These are phyloP conservation scores for Lunasporangiospora selenospora DNA, from an alignment of 192 early-diverging fungal species.

Conservation along the genomic window DNA sequence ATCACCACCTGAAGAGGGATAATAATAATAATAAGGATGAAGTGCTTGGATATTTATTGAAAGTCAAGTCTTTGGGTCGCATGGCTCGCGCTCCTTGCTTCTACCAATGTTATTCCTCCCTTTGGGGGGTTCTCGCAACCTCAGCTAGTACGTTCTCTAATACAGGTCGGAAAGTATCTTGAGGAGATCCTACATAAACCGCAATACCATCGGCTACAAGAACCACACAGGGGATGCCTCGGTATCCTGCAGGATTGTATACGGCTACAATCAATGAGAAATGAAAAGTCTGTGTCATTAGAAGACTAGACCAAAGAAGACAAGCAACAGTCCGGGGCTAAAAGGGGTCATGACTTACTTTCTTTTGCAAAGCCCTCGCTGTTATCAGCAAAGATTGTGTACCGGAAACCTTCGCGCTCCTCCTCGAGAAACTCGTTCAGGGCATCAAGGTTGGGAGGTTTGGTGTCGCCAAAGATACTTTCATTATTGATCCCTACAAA, in stretches of 20 bases:
- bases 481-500: conserved; percentile 44
- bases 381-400: conserved; percentile 30
- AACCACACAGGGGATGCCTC: conserved; percentile 37
- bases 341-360: conserved; percentile 10
- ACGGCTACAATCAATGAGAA: conserved; percentile 29
- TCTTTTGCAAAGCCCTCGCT: conserved; percentile 40
- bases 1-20: too few relatives aligned
- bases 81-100: too few relatives aligned
- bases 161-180: conserved; percentile 18
- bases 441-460: neutral
- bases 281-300: too few relatives aligned
- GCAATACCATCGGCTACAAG: conserved; percentile 28
- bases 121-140: neutral
- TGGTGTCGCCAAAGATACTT: conserved; percentile 35
- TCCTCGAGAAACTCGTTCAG: conserved; percentile 18
- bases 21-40: too few relatives aligned
- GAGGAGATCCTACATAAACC: conserved; percentile 30
- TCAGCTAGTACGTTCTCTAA: conserved; percentile 11
- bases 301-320: too few relatives aligned
- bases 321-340: too few relatives aligned
- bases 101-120: conserved; percentile 20
- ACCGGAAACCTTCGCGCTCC: conserved; percentile 25
- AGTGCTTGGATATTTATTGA: too few relatives aligned
- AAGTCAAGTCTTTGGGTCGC: too few relatives aligned
- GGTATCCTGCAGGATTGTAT: conserved; percentile 31